A percentile compares a stretch with the other conserved stretches of the same genome.
phyloP scores from a whole-genome alignment of 108 stramenopile species.

The Nitzschia palea region DNA sequence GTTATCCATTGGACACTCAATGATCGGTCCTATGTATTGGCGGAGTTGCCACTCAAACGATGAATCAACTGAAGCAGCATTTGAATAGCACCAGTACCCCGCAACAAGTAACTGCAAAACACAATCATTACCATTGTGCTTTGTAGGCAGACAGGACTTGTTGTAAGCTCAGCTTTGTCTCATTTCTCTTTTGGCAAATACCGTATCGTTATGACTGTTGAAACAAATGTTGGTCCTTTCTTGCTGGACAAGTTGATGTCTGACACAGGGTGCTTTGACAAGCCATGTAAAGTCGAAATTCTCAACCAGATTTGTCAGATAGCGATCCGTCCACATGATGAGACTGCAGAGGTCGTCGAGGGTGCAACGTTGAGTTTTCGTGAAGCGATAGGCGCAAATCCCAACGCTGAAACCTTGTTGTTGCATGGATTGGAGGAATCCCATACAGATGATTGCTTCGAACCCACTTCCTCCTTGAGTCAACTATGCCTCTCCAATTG shows the following conservation, averaged over 20 bases:
- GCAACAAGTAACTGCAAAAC: no score
- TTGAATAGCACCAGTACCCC: no score
- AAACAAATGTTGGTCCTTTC: background rate
- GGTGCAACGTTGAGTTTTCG: background rate
- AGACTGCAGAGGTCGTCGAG: background rate
- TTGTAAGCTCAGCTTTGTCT: no score
- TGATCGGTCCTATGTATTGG: no score
- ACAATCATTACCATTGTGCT: no score
- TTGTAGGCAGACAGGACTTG: no score
- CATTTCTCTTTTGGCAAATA: no score
- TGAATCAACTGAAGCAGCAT: no score
- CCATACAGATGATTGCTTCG: background rate
- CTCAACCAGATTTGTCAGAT: conserved; percentile 1
- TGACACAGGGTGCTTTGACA: conserved; percentile 7
- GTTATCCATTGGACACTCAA: no score
- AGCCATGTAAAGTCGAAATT: background rate
- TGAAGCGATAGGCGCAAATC: background rate
- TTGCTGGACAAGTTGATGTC: conserved; percentile 1
- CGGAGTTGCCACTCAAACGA: no score
- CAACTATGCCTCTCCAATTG: conserved; percentile 12
- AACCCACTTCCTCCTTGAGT: background rate
- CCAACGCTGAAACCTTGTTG: background rate
- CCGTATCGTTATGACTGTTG: background rate
- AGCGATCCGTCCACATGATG: background rate
- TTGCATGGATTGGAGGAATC: conserved; percentile 1